Base-by-base conservation (phyloP, 371 early-diverging fungal species). In the Nematocida minor region DNA sequence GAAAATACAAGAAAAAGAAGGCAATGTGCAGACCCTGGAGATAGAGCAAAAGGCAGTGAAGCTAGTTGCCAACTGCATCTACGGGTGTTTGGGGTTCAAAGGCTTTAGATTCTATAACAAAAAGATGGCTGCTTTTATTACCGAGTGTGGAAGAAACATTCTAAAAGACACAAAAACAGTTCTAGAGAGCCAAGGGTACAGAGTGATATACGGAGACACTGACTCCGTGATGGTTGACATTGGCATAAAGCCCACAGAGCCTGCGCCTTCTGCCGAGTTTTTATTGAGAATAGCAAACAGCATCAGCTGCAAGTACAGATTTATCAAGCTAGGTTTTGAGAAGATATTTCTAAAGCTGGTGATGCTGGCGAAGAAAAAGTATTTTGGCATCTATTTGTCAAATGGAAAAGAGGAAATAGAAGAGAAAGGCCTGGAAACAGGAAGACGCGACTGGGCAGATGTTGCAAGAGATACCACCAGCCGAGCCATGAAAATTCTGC, bases 151-250 rank as follows among this genome's bases (percentile, higher is more conserved):
- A 32, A 90, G 99, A 78, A 94, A 94, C 84, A 93, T 97, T 86
- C 85, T 99, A 53, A 93, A 93, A 81, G 89, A 89, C 66, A 95
- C 99, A 0, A 93, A 93, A 32, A 88, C 2, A 87, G 88, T 51
- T 66, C 46, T 78, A 62, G 64, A 80, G 46, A 14, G 67, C 48
- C 51, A 77, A 22, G 67, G 80, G 25, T 42, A 82, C 84, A 54
- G 60, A 82, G 94, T 97, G 16, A 93, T 99, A 84, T 99, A 99
- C 85, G 99, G 99, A 80, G 99, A 99, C 84, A 99, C 99, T 0
- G 99, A 99, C 86, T 96, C 97, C 2, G 94, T 99, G 77, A 98
- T 99, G 98, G 93, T 99, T 55, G 87, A 96, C 82, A 95, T 95
- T 3, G 89, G 90, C 70, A 89, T 90, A 9, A 79, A 82, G 53